Evolutionary conservation across 768 basidiomycete species (phyloP), one percentile per base, ranked within the genome.

Genomic region (Calocera viscosa): DNA sequence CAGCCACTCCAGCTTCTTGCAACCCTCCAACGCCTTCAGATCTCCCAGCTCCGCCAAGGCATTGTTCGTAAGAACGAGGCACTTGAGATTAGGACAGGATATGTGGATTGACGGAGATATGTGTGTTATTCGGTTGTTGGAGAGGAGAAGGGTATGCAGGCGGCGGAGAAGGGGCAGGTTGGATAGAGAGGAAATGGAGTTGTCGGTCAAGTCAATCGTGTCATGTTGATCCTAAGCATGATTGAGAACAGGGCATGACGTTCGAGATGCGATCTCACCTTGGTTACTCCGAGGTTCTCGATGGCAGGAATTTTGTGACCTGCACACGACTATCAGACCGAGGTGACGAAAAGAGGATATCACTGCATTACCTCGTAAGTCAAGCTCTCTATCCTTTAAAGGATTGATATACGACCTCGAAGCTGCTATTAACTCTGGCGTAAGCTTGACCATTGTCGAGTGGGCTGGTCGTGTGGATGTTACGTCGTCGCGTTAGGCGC

Each of bases 201-300:
- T 95, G 80, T 95, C 93, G 67, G 93, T 94, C 68, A 94, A 82
- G 80, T 95, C 93, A 75, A 95, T 90, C 69, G 88, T 84, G 82
- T 95, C 93, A 74, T 94, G 88, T 78, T 92, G 89, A 79, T 95
- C 93, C 89, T 93, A 72, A 32, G 43, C 68, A 41, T 8, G 35
- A 16, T 10, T 60, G 65, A 38, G 38, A 22, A 65, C 47, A 35
- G 28, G 49, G 65, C 64, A 65, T 67, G 66, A 33, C 5, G 49
- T 30, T 49, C 65, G 49, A n/a, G 64, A 64, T n/a, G 5, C 49
- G 67, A 41, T 76, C 84, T 71, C 76, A 86, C 90, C 82, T 82
- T 87, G 76, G 92, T 91, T 70, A 94, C 89, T 81, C 92, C 93
- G 71, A 95, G 82, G 82, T 95, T 95, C 87, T 95, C 93, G 75